Evolutionary conservation across 129 eudicot species (phyloP).

Genomic region (Kitagawia praeruptora): DNA sequence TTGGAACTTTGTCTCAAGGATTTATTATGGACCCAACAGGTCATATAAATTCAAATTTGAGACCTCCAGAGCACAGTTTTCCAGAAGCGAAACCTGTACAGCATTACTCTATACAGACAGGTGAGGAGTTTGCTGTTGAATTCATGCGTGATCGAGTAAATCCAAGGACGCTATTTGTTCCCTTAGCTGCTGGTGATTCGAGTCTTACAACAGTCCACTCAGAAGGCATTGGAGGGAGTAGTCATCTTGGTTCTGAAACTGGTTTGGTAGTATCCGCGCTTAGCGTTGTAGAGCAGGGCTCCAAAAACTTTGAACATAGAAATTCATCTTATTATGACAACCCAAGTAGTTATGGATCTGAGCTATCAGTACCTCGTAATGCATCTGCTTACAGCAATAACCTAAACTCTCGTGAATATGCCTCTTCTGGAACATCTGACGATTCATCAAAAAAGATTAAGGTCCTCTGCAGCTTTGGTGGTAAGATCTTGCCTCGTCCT

Average conservation of each 20-base stretch:
- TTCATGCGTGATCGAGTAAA: slow-evolving; percentile 85
- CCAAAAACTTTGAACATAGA: slow-evolving; percentile 34
- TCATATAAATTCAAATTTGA: slow-evolving; percentile 31
- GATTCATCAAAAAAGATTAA: slow-evolving; percentile 41
- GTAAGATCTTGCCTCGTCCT: slow-evolving; percentile 73
- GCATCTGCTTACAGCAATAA: slow-evolving; percentile 21
- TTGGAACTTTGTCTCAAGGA: slow-evolving; percentile 50
- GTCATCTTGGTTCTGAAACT: slow-evolving; percentile 58
- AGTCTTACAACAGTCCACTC: slow-evolving; percentile 36
- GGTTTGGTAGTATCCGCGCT: slow-evolving; percentile 68
- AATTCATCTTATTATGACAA: slow-evolving; percentile 35
- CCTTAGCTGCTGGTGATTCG: slow-evolving; percentile 43
- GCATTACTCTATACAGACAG: slow-evolving; percentile 86
- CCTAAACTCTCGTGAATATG: slow-evolving; percentile 20
- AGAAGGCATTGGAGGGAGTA: slow-evolving; percentile 66
- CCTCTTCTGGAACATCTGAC: slow-evolving; percentile 55
- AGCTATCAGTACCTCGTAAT: slow-evolving; percentile 27
- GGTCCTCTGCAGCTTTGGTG: slow-evolving; percentile 85
- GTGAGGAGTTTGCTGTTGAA: slow-evolving; percentile 88
- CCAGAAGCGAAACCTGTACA: slow-evolving; percentile 52
- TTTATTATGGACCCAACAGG: slow-evolving; percentile 30
- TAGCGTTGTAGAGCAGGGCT: slow-evolving; percentile 33
- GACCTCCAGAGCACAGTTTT: slow-evolving; percentile 30
- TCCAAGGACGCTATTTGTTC: slow-evolving; percentile 49
- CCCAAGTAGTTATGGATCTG: slow-evolving; percentile 34